Conservation (phyloP, 805 yeast genomes). For the Cyberlindnera sargentensis region DNA sequence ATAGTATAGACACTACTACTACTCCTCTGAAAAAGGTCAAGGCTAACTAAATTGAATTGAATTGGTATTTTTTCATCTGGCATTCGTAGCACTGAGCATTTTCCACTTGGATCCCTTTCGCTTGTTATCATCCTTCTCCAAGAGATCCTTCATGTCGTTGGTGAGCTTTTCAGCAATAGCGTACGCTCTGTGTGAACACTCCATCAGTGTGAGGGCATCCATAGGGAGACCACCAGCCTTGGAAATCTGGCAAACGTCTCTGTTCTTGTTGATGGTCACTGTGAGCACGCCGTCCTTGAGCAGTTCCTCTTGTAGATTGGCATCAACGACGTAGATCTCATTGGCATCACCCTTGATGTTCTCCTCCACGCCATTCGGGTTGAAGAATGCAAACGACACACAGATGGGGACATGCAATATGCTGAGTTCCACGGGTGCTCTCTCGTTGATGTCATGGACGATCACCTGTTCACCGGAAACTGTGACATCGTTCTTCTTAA, state of each 20-base stretch:
- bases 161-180: constrained; percentile 57
- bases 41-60: neutral
- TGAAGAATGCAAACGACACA: constrained; percentile 81
- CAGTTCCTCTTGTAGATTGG: constrained; percentile 69
- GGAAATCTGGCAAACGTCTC: constrained; percentile 83
- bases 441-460: constrained; percentile 65
- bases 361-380: constrained; percentile 56
- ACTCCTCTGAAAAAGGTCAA: neutral
- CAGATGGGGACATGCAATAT: constrained; percentile 87
- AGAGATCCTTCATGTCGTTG: constrained; percentile 46
- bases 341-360: constrained; percentile 61
- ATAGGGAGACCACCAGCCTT: constrained; percentile 89
- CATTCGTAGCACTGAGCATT: constrained; percentile 21
- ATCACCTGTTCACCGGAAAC: constrained; percentile 58
- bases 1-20: neutral
- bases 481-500: constrained; percentile 75
- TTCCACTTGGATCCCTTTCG: constrained; percentile 22
- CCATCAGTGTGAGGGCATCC: constrained; percentile 61
- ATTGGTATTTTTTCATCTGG: constrained; percentile 8
- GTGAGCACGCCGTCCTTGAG: constrained; percentile 75
- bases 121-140: constrained; percentile 26
- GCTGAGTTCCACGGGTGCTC: constrained; percentile 82
- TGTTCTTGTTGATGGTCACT: constrained; percentile 80
- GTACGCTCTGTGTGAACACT: constrained; percentile 63
- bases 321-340: constrained; percentile 67